Evolutionary conservation across 2,329 filamentous ascomycete genomes (phyloP).

Genomic region (Talaromyces sp.): DNA sequence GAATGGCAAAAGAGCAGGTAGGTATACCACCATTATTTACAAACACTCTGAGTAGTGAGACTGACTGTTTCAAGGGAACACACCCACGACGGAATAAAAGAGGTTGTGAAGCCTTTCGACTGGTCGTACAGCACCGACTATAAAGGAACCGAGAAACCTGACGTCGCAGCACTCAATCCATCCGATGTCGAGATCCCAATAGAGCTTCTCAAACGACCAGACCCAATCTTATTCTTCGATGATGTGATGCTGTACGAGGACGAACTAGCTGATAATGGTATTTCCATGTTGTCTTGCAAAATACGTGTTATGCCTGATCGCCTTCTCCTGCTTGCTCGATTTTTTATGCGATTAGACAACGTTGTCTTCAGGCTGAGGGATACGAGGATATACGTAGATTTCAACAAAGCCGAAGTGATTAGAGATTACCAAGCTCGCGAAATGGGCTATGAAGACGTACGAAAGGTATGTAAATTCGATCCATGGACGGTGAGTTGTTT

Average conservation of each 20-base stretch:
- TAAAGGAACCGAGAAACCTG: conserved; percentile 61
- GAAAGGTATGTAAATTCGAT: conserved; percentile 54
- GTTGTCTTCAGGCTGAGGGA: conserved; percentile 85
- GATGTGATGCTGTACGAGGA: conserved; percentile 96
- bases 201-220: conserved; percentile 78
- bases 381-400: conserved; percentile 89
- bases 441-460: conserved; percentile 72
- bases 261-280: conserved; percentile 95
- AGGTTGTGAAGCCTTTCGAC: conserved; percentile 93
- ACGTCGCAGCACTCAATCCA: conserved; percentile 40
- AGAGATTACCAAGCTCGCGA: conserved; percentile 90
- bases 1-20: conserved; percentile 75
- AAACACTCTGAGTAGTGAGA: not conserved
- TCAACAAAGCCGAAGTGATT: conserved; percentile 72
- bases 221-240: conserved; percentile 95
- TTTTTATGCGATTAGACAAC: conserved; percentile 91
- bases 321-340: conserved; percentile 76
- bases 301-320: conserved; percentile 87
- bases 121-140: conserved; percentile 97
- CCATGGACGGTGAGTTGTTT: not conserved
- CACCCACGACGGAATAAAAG: conserved; percentile 79
- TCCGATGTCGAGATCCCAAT: conserved; percentile 67
- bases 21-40: not conserved
- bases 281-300: conserved; percentile 86
- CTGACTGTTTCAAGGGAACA: conserved; percentile 58